Base-by-base conservation (phyloP, 1,284 basidiomycete genomes). In the Moniliophthora roreri region DNA sequence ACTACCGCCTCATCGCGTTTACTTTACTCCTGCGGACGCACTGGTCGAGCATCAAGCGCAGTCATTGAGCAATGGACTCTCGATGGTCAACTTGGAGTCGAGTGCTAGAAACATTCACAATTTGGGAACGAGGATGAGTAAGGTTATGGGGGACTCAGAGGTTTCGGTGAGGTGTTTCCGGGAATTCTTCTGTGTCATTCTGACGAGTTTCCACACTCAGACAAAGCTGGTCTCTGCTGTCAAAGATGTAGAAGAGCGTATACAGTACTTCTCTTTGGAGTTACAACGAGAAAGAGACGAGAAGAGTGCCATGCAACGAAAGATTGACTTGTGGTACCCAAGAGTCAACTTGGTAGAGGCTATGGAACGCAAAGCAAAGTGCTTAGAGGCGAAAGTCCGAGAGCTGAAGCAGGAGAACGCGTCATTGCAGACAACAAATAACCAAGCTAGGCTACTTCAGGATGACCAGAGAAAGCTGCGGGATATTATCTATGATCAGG, bases 261-360 rank as follows among this genome's bases (percentile, higher is more conserved):
- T 56, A 32, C 35, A 13, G 4, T 48, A 48, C 9, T 39, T 53
- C 3, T 40, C 44, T 26, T 46, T 38, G 20, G 41, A 41, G 23
- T 28, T 56, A 26, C 54, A 42, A 40, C 42, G 52, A 10, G 54
- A 56, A 35, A 50, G 47, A 6, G 51, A 56, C 42, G 54, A 56
- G 36, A 56, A 56, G 21, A 36, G 18, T 10, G 51, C 51, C 5
- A 34, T 56, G 1, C 54, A 52, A 37, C 26, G 50, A 16, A 56
- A 56, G 38, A 47, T 56, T 32, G 49, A 56, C 18, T 23, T 41
- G 11, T 56, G 55, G 55, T 23, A 40, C 16, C 48, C 41, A 7
- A 40, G 42, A 40, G 34, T 56, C 15, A 46, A 23, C 3, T 21
- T 35, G 20, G 44, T 36, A 4, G 48, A 53, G 34, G 18, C 11